Percentiles rank a stretch among this genome's conserved stretches.
Conservation (phyloP, 148 eudicot genomes). For the Rhododendron vialii region DNA sequence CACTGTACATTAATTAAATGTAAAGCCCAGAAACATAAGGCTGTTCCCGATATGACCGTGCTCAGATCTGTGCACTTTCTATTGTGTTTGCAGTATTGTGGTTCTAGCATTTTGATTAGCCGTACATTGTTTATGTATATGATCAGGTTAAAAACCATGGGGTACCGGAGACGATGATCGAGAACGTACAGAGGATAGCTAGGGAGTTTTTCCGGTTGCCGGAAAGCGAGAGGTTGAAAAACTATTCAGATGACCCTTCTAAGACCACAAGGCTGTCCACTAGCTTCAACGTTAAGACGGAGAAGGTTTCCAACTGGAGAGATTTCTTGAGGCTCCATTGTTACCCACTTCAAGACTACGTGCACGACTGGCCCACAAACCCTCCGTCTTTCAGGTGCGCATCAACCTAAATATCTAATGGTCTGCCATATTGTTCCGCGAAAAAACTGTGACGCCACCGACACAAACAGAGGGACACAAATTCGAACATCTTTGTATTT, state of each 20-base stretch:
- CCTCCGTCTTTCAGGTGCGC: constrained; percentile 17
- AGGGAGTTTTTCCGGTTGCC: constrained; percentile 15
- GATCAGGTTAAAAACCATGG: constrained; percentile 22
- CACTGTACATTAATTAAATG: no score
- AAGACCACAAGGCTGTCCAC: constrained; percentile 23
- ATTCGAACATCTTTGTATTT: no score
- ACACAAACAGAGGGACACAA: no score
- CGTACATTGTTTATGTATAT: no score
- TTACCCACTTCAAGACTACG: constrained; percentile 20
- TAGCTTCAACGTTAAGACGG: constrained; percentile 19
- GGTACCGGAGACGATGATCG: constrained; percentile 4
- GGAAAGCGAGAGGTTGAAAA: constrained; percentile 21
- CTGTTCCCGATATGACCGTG: no score
- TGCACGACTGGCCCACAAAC: constrained; percentile 18
- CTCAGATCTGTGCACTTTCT: no score
- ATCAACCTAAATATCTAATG: not conserved
- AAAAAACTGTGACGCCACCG: no score
- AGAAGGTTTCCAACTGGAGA: constrained; percentile 22
- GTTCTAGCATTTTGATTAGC: no score
- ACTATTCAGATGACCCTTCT: constrained; percentile 16
- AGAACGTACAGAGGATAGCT: not conserved
- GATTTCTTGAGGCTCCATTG: constrained; percentile 25
- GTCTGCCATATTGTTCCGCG: no score
- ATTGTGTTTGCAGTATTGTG: no score
- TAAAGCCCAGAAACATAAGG: no score